Base-by-base conservation (phyloP, 1,139 yeast genomes). In the Candida albicans region DNA sequence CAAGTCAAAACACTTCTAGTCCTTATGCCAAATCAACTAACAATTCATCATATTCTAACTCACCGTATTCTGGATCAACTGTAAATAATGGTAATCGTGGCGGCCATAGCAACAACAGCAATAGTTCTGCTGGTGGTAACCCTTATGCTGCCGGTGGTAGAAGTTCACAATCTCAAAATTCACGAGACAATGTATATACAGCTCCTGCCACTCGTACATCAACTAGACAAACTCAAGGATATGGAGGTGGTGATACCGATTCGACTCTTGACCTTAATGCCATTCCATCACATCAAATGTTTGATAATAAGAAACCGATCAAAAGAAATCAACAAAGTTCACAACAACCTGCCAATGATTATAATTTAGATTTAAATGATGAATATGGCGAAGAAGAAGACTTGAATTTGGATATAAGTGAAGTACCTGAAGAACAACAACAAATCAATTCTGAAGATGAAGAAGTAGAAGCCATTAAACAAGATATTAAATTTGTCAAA, bases 391-490 rank as follows among this genome's bases (percentile, higher is more conserved):
- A 45, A 2, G 57, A 50, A 22, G 66, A 62, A 39, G 64, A 58
- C 14, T 48, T 70, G 12, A 77, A 73, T 46, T 61, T 73, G 41
- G 78, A 69, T 68, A 73, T 62, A 64, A 74, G 61, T 65, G 73
- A 57, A 67, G 76, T 57, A 72, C 75, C 57, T 13, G 71, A 64
- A 35, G 74, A 67, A 38, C 67, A 76, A 47, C 81, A 82, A 50
- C 65, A 71, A 50, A 65, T 73, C 14, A 70, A 73, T 50, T 68
- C 75, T 4, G 88, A 82, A 52, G 95, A 90, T 50, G 96, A 88
- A 61, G 98, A 90, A 52, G 90, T 91, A 14, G 96, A 89, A 58
- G 89, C 84, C 37, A 81, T 93, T 55, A 89, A 87, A 61, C 87
- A 86, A 53, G 91, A 91, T 55, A 86, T 88, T 50, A 74, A 89